Percentiles rank a stretch among this genome's conserved stretches.
Evolutionary conservation across 164 flowering plant species (phyloP).

Genomic region (Echeveria elegans): DNA sequence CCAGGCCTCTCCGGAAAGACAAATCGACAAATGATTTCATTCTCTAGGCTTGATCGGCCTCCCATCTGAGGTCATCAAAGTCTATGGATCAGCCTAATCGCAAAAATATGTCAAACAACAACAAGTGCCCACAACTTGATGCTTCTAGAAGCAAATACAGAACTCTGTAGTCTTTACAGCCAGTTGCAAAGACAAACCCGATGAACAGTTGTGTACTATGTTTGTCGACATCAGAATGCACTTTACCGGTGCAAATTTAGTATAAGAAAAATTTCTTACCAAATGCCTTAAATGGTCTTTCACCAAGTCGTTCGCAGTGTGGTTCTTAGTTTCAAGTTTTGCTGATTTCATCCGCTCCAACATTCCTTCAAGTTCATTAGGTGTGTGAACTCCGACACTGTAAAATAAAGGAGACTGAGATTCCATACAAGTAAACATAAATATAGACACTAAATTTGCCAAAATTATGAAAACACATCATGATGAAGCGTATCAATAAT

Average conservation of each 20-base stretch:
- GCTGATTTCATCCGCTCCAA: conserved; percentile 62
- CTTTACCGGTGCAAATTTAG: not conserved
- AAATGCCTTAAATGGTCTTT: conserved; percentile 92
- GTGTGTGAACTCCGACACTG: conserved; percentile 92
- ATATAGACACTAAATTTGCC: not conserved
- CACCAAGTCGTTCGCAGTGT: conserved; percentile 76
- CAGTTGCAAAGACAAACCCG: too few relatives aligned
- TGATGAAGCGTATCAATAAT: not conserved
- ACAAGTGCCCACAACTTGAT: too few relatives aligned
- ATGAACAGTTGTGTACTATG: not conserved
- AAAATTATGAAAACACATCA: not conserved
- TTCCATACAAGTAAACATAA: not conserved
- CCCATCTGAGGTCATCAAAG: conserved; percentile 52
- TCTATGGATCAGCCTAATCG: not conserved
- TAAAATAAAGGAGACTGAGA: conserved; percentile 12
- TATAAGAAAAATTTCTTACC: conserved; percentile 33
- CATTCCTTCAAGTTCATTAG: conserved; percentile 59
- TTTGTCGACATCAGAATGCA: not conserved
- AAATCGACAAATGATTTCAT: conserved; percentile 80
- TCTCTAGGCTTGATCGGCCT: conserved; percentile 48
- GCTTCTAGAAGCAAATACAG: too few relatives aligned
- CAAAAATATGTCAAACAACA: too few relatives aligned
- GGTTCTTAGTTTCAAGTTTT: conserved; percentile 53
- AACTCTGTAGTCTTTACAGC: too few relatives aligned
- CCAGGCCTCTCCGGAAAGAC: conserved; percentile 92